Percentiles rank a stretch among this genome's conserved stretches.
Conservation (phyloP, 371 early-diverging fungal genomes). For the Mucor racemosus region DNA sequence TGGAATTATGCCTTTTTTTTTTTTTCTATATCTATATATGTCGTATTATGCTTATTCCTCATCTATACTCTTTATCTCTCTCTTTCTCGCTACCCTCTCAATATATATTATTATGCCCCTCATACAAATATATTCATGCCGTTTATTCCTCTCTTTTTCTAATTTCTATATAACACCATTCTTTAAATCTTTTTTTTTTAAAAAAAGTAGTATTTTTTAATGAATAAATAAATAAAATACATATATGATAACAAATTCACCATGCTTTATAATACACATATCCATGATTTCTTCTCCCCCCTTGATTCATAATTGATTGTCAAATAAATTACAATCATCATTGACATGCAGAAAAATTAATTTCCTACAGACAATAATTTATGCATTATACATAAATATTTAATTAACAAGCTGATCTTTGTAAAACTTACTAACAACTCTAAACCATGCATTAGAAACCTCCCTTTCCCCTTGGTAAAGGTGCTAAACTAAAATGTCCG, state of each 20-base stretch:
- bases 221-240: constrained; percentile 2
- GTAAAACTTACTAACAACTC: background rate
- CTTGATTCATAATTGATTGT: background rate
- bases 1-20: background rate
- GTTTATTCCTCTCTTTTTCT: background rate
- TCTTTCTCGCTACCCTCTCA: background rate
- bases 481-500: background rate
- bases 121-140: background rate
- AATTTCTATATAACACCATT: background rate
- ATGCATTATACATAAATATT: background rate
- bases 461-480: background rate
- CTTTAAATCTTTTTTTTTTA: background rate
- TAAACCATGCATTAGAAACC: background rate
- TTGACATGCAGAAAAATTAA: constrained; percentile 1
- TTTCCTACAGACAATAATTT: background rate
- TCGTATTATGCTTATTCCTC: constrained; percentile 8
- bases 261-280: background rate
- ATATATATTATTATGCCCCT: constrained; percentile 1
- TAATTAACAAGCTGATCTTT: background rate
- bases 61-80: background rate
- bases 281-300: too few species aligned
- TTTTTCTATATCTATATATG: background rate
- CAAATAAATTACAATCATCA: background rate
- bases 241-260: background rate
- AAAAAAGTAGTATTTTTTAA: constrained; percentile 5